Evolutionary conservation across 1,284 basidiomycete species (phyloP).

Genomic region (Ustilago cynodontis): DNA sequence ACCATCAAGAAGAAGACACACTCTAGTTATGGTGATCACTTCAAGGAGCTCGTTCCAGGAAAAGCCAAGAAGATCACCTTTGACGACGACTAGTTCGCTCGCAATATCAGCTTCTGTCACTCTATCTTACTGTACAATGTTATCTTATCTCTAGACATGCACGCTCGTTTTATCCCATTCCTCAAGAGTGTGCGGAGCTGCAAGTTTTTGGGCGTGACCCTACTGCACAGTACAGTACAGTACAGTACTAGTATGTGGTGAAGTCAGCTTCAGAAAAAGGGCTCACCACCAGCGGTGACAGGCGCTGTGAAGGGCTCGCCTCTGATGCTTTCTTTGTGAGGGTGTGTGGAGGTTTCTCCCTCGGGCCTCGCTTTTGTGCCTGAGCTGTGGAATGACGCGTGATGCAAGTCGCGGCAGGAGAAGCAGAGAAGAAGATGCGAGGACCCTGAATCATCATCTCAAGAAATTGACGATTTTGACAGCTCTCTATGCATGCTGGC

Average conservation of each 20-base stretch:
- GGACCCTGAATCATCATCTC: conserved; percentile 39
- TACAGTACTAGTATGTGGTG: no score
- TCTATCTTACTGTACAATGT: conserved; percentile 1
- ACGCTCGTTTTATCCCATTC: neutral
- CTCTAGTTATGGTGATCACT: conserved; percentile 73
- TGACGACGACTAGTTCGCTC: conserved; percentile 45
- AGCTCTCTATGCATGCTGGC: conserved; percentile 34
- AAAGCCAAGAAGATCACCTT: conserved; percentile 76
- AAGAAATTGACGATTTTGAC: conserved; percentile 15
- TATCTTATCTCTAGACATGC: conserved; percentile 2
- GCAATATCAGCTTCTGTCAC: neutral
- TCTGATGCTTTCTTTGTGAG: no score
- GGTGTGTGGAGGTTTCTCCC: conserved; percentile 34
- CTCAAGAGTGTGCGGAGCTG: neutral
- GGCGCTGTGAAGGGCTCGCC: no score
- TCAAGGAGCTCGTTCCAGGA: conserved; percentile 74
- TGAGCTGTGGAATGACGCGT: conserved; percentile 39
- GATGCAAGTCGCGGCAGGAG: neutral
- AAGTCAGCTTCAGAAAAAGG: no score
- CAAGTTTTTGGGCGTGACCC: no score
- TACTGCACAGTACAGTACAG: no score
- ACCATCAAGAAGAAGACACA: conserved; percentile 95
- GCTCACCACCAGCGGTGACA: no score
- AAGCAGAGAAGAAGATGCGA: no score
- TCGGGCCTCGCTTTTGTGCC: neutral